Base-by-base conservation (phyloP, 257 asterid genomes). In the Rubia yunnanensis region DNA sequence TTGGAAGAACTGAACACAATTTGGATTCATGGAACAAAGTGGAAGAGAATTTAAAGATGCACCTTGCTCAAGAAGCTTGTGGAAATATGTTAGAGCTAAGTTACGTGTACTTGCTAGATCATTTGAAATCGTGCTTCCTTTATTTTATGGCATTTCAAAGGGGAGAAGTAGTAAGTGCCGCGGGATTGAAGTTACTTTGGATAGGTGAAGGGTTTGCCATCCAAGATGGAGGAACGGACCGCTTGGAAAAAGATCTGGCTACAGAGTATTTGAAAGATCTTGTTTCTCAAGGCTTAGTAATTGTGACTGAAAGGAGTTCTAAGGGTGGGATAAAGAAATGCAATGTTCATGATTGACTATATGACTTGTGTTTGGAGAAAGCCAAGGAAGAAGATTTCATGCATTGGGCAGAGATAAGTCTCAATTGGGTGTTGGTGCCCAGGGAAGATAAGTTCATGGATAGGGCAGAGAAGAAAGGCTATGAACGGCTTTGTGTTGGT, bases 161-260 rank as follows among this genome's bases (percentile, higher is more conserved):
- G 26, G 64, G 44, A 1, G 18, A 31, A 59, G 1, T 2, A 9
- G 30, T 59, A 2, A 41, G 26, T 9, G 27, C 64, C 26, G 7
- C 15, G 15, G 6, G 30, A 14, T 8, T 59, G 26, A 59, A 15
- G 26, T 26, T 17, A 2, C 24, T 59, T 5, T 59, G 64, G 64
- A 17, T 59, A 14, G 64, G 44, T 59, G 64, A 59, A 30, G 64
- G 64, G 17, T 59, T 59, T 59, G 38, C n/a, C n/a, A n/a, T 59
- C 5, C 2, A 17, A 9, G 64, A 54, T n/a, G 11, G 14, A 0
- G 28, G 17, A 10, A 6, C 6, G 60, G 1, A 9, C 28, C 2
- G 60, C n/a, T n/a, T n/a, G n/a, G n/a, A n/a, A n/a, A n/a, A 30
- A 30, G 64, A 59, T 59, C 18, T 31, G 26, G 64, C 26, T 1